Evolutionary conservation across 345 rosid species (phyloP).

Genomic region (Rubroshorea leprosula): DNA sequence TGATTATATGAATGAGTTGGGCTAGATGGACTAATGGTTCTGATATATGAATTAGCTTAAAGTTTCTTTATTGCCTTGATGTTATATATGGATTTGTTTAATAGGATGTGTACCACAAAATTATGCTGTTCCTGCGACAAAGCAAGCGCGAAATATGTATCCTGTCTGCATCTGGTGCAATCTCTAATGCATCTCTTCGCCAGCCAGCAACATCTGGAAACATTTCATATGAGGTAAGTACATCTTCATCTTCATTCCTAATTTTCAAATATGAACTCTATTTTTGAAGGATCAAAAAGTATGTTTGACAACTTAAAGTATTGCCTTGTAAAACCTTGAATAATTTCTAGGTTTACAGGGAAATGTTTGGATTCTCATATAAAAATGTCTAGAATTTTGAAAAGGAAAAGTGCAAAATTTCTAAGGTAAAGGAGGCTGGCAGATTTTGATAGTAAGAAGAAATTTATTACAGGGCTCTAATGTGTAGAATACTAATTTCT

Average conservation of each 20-base stretch:
- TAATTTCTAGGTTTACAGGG: background rate
- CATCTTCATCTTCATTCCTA: constrained; percentile 6
- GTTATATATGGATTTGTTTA: constrained; percentile 21
- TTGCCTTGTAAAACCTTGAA: background rate
- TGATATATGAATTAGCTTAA: constrained; percentile 1
- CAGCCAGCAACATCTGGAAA: constrained; percentile 75
- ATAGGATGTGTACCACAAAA: constrained; percentile 83
- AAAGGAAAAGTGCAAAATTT: background rate
- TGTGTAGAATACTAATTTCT: too few species aligned
- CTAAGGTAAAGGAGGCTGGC: background rate
- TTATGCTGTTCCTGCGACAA: constrained; percentile 64
- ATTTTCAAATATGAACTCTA: background rate
- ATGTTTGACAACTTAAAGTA: background rate
- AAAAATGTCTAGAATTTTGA: background rate
- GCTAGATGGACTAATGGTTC: constrained; percentile 1
- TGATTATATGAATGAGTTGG: background rate
- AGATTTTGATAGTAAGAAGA: background rate
- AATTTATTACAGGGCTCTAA: too few species aligned
- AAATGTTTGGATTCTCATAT: background rate
- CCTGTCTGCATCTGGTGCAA: constrained; percentile 82
- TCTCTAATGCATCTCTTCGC: constrained; percentile 70
- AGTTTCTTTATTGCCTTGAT: constrained; percentile 13
- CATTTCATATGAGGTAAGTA: constrained; percentile 70
- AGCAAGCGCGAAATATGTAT: constrained; percentile 74
- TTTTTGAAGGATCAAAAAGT: background rate